Evolutionary conservation across 148 eudicot genomes (phyloP), one percentile per base, ranked within the genome.

Genomic region (Amaranthus cruentus): DNA sequence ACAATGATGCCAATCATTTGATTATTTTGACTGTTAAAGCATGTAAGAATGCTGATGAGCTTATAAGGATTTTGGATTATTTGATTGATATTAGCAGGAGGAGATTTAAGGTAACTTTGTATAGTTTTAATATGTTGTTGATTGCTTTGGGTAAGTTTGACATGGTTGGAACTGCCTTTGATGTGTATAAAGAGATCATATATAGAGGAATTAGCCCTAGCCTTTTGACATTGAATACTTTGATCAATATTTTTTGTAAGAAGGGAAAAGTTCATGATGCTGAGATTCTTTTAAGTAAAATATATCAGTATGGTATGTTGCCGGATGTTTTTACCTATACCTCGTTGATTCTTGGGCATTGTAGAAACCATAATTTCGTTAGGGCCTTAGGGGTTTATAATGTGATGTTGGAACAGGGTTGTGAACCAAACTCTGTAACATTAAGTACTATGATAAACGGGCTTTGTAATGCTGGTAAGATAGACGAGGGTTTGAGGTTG

Each of bases 271-370:
- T 91, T 64, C 76, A 62, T 62, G 87, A 83, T 68, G 96, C 87
- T 28, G 80, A 85, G 74, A 52, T 82, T 70, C 18, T 84, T 72
- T 70, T 91, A 13, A 67, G 81, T 73, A 70, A 71, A 78, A 77
- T 88, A 63, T 80, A 71, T 82, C 83, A 68, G 79, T 79, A 47
- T 69, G 91, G 80, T 18, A 55, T 87, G 80, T 54, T 63, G 6
- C 96, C 96, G 0, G 91, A 91, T 81, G 91, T 76, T 74, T 91
- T 84, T 72, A 85, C 89, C 0, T 87, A 80, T 66, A 84, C 88
- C 0, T 91, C 93, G 51, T 74, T 91, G 78, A 86, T 91, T 80
- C 89, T 88, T 66, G 96, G 96, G 71, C 79, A 88, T 73, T 91
- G 91, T 81, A 81, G 88, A 79, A 87, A 80, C 46, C 65, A 14